phyloP scores from a whole-genome alignment of 306 rosid genomes.

The Prunus mongolica region DNA sequence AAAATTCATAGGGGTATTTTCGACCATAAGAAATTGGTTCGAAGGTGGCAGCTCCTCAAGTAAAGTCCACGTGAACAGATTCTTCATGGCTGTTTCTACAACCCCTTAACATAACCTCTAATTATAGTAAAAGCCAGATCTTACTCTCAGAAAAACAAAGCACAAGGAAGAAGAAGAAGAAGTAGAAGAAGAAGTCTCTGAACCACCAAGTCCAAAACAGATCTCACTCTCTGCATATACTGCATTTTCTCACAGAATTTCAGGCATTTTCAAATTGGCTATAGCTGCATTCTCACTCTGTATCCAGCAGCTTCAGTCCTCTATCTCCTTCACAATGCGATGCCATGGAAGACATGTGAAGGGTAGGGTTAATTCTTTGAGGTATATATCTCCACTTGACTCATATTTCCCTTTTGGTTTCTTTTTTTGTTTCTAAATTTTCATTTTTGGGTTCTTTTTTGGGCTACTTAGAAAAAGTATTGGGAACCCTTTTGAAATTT shows the following conservation, averaged over 20 bases:
- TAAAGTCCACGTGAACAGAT: conserved; percentile 31
- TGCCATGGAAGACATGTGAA: neutral
- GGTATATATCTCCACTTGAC: too few species aligned
- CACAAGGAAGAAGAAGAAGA: conserved; percentile 3
- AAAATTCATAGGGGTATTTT: conserved; percentile 2
- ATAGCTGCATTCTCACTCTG: too few species aligned
- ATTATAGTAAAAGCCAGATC: conserved; percentile 19
- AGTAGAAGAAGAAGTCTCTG: too few species aligned
- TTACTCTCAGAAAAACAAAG: conserved; percentile 2
- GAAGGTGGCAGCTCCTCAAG: conserved; percentile 6
- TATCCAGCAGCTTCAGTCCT: too few species aligned
- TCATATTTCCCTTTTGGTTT: too few species aligned
- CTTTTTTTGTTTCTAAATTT: too few species aligned
- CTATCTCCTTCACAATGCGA: neutral
- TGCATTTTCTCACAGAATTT: neutral
- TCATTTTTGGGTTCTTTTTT: too few species aligned
- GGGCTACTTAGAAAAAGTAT: neutral
- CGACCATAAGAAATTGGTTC: neutral
- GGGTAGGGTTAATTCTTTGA: too few species aligned
- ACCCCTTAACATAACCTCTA: neutral
- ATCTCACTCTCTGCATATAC: neutral
- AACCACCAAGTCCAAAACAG: neutral
- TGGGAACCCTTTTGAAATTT: neutral
- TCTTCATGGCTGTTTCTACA: conserved; percentile 10
- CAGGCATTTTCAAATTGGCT: neutral